phyloP scores from a whole-genome alignment of 2,329 filamentous ascomycete genomes.

The Raffaelea deltoideospora region DNA sequence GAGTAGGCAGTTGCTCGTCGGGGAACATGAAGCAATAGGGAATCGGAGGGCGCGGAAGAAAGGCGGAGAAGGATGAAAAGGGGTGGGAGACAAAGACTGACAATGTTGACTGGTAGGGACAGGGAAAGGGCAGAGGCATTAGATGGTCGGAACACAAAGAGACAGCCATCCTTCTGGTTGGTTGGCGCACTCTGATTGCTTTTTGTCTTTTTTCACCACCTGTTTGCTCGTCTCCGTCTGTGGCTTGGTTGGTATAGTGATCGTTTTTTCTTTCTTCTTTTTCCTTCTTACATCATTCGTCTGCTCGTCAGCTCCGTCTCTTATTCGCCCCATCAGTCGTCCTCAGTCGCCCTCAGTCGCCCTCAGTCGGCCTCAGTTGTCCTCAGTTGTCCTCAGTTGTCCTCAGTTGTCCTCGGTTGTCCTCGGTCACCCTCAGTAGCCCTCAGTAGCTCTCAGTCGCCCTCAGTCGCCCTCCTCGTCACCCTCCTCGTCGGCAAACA shows the following conservation, averaged over 20 bases:
- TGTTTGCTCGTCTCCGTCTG: neutral
- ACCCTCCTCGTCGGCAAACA: conserved; percentile 64
- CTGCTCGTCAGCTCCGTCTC: neutral
- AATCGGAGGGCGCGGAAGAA: too few relatives aligned
- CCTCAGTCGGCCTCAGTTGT: neutral
- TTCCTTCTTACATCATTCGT: neutral
- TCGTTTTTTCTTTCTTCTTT: neutral
- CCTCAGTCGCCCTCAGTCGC: neutral
- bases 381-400: neutral
- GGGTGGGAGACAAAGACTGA: neutral
- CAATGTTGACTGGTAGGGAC: too few relatives aligned
- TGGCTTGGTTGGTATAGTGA: neutral
- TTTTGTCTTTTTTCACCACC: neutral
- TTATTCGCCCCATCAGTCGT: neutral
- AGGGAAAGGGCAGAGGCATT: too few relatives aligned
- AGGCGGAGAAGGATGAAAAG: too few relatives aligned
- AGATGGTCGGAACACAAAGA: too few relatives aligned
- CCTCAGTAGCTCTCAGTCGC: neutral
- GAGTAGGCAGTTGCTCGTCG: neutral
- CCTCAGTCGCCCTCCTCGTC: conserved; percentile 13
- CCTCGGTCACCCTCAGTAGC: neutral
- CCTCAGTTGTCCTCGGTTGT: neutral
- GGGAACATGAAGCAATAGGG: too few relatives aligned
- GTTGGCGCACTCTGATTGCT: neutral
- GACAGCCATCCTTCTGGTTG: neutral